phyloP scores from a whole-genome alignment of 768 basidiomycete genomes.

The Tephrocybe sp. region DNA sequence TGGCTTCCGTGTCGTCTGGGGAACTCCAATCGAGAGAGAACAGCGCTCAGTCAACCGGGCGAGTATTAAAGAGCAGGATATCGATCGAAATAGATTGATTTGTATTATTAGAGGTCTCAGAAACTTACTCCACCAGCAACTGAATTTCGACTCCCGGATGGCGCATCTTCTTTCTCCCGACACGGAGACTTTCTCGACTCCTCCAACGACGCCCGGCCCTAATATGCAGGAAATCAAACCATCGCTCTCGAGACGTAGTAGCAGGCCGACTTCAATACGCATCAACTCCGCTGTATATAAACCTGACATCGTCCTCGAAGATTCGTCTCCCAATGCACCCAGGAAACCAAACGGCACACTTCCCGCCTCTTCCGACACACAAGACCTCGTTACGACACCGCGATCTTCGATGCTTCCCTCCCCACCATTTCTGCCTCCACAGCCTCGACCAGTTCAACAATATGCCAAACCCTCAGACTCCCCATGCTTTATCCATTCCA shows the following conservation, averaged over 20 bases:
- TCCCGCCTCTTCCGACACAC: slow-evolving; percentile 15
- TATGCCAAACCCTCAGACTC: slow-evolving; percentile 48
- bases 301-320: slow-evolving; percentile 43
- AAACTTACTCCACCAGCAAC: slow-evolving; percentile 1
- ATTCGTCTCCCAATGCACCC: slow-evolving; percentile 30
- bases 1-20: slow-evolving; percentile 13
- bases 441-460: slow-evolving; percentile 12
- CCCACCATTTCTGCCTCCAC: slow-evolving; percentile 15
- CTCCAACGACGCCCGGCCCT: slow-evolving; percentile 36
- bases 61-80: too few relatives aligned
- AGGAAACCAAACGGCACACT: slow-evolving; percentile 23
- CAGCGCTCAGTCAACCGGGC: not conserved
- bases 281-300: slow-evolving; percentile 41
- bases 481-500: slow-evolving; percentile 92
- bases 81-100: not conserved
- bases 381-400: slow-evolving; percentile 23
- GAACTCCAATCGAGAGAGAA: slow-evolving; percentile 6
- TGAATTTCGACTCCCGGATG: slow-evolving; percentile 6
- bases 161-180: slow-evolving; percentile 30
- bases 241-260: slow-evolving; percentile 41
- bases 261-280: slow-evolving; percentile 45
- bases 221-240: slow-evolving; percentile 27
- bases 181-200: slow-evolving; percentile 41
- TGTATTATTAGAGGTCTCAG: slow-evolving; percentile 1
- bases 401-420: slow-evolving; percentile 13